Evolutionary conservation across 768 basidiomycete genomes (phyloP).

Genomic region (Pleurotus djamor): DNA sequence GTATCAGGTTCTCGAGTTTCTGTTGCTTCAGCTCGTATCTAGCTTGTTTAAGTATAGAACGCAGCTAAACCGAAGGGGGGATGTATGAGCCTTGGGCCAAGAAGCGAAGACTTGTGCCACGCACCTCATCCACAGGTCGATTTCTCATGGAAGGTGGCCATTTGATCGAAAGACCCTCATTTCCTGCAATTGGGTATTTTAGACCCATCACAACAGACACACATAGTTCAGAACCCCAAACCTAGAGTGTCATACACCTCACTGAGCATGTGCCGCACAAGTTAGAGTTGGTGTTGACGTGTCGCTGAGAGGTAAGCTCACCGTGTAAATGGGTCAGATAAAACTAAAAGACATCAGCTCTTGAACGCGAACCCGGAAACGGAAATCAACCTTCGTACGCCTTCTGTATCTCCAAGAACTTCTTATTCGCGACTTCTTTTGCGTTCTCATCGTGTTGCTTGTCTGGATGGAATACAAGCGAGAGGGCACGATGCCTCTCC

Average conservation of each 20-base stretch:
- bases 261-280: conserved; percentile 27
- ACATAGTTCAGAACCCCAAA: conserved; percentile 16
- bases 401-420: conserved; percentile 76
- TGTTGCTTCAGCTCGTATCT: conserved; percentile 33
- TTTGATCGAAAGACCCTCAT: conserved; percentile 34
- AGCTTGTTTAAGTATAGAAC: conserved; percentile 35
- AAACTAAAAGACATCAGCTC: conserved; percentile 36
- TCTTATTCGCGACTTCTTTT: conserved; percentile 58
- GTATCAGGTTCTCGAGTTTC: conserved; percentile 34
- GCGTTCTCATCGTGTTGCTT: conserved; percentile 61
- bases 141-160: conserved; percentile 44
- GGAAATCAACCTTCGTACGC: conserved; percentile 69
- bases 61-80: conserved; percentile 33
- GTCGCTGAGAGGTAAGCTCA: conserved; percentile 24
- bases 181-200: conserved; percentile 15
- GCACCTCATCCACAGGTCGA: conserved; percentile 48
- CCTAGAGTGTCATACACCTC: conserved; percentile 79
- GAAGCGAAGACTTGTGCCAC: background rate
- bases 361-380: background rate
- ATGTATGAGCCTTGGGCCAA: background rate
- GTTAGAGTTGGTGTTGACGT: background rate
- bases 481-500: conserved; percentile 69
- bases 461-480: conserved; percentile 84
- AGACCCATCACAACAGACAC: background rate
- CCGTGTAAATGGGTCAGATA: conserved; percentile 74